phyloP scores from a whole-genome alignment of 345 rosid species.

The Ceriops tagal region DNA sequence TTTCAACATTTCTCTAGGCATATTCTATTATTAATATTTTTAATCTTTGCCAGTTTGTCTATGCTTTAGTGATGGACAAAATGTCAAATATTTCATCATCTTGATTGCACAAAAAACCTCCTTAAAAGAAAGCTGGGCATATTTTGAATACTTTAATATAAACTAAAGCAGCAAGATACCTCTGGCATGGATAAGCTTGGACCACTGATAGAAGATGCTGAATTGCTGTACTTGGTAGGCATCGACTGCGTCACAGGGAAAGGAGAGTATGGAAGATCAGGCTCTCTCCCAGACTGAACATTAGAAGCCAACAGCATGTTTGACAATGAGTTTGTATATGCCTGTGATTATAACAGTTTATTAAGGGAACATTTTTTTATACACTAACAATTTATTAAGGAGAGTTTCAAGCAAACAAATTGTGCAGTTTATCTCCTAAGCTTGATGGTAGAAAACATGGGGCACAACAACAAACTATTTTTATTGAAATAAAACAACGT shows the following conservation, averaged over 20 bases:
- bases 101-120: not conserved
- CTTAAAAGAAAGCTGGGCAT: not conserved
- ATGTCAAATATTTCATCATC: not conserved
- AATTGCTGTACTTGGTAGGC: conserved; percentile 62
- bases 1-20: too few species aligned
- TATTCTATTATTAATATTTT: too few species aligned
- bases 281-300: conserved; percentile 71
- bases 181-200: conserved; percentile 75
- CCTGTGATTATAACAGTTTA: conserved; percentile 38
- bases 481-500: too few species aligned
- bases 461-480: too few species aligned
- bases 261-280: conserved; percentile 75
- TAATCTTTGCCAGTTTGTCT: too few species aligned
- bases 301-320: conserved; percentile 62
- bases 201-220: conserved; percentile 64
- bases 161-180: conserved; percentile 35
- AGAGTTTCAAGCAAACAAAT: conserved; percentile 9
- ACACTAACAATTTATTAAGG: not conserved
- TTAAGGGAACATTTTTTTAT: not conserved
- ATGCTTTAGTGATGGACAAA: not conserved
- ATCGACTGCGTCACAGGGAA: conserved; percentile 63
- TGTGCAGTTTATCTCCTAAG: not conserved
- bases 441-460: too few species aligned
- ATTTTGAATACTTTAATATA: not conserved
- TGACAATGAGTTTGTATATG: conserved; percentile 66